Percentiles rank a stretch among this genome's conserved stretches.
phyloP scores from a whole-genome alignment of 352 stramenopile species.

The Globisporangium apiculatum region DNA sequence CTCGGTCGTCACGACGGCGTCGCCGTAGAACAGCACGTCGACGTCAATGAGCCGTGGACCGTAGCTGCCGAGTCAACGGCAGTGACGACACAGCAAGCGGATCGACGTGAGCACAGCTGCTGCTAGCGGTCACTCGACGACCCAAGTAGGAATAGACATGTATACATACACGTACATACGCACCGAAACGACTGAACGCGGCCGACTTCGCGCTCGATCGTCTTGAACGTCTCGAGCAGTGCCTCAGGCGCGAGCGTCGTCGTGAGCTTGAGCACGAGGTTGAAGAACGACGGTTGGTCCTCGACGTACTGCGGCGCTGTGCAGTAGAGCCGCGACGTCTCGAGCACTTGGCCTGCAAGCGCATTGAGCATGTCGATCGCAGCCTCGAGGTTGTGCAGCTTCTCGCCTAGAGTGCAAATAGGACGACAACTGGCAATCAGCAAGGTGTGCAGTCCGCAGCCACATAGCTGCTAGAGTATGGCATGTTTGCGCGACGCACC shows the following conservation, averaged over 20 bases:
- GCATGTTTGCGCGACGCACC: slow-evolving; percentile 20
- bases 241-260: slow-evolving; percentile 71
- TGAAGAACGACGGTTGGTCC: slow-evolving; percentile 94
- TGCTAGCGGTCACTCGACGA: background rate
- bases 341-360: slow-evolving; percentile 39
- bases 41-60: slow-evolving; percentile 93
- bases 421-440: slow-evolving; percentile 2
- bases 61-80: slow-evolving; percentile 44
- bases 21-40: slow-evolving; percentile 93
- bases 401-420: slow-evolving; percentile 42
- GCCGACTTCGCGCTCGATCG: slow-evolving; percentile 86
- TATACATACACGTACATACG: background rate
- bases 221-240: slow-evolving; percentile 84
- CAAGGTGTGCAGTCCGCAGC: no score
- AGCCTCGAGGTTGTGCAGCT: slow-evolving; percentile 55
- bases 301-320: slow-evolving; percentile 93
- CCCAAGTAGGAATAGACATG: background rate
- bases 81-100: background rate
- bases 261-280: slow-evolving; percentile 86
- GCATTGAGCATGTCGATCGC: slow-evolving; percentile 44
- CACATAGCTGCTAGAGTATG: background rate
- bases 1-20: slow-evolving; percentile 55
- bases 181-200: slow-evolving; percentile 58
- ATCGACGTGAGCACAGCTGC: background rate
- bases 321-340: slow-evolving; percentile 90